These are phyloP conservation scores for Lachnellula hyalina DNA, from an alignment of 2,329 filamentous ascomycete species.

Conservation along the genomic window DNA sequence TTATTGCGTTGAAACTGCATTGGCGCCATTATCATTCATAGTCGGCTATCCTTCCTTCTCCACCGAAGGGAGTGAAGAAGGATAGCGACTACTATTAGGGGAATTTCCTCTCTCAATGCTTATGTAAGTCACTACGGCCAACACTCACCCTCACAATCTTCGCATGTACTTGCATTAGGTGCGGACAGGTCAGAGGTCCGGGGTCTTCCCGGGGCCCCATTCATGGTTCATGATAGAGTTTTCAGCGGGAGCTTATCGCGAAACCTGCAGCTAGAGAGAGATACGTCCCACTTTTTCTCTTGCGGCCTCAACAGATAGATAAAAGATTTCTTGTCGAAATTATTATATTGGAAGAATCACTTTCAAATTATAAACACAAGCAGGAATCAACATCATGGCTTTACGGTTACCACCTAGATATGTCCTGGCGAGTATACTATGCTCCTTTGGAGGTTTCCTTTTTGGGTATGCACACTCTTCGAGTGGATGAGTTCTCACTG, in stretches of 20 bases:
- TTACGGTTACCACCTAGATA: conserved; percentile 19
- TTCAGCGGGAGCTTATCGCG: neutral
- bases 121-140: neutral
- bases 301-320: neutral
- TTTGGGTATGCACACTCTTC: conserved; percentile 22
- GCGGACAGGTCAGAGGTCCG: neutral
- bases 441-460: conserved; percentile 24
- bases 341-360: neutral
- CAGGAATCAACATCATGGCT: neutral
- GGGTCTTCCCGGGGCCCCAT: neutral
- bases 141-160: neutral
- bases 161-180: neutral
- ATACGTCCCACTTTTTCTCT: neutral
- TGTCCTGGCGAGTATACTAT: conserved; percentile 23
- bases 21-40: too few relatives aligned
- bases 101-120: neutral
- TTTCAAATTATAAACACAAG: too few relatives aligned
- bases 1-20: too few relatives aligned
- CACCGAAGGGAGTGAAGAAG: too few relatives aligned
- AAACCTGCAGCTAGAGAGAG: neutral
- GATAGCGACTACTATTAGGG: too few relatives aligned
- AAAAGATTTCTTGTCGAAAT: neutral
- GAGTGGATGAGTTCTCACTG: neutral
- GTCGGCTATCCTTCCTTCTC: too few relatives aligned
- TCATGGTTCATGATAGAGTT: neutral